Evolutionary conservation across 345 rosid species (phyloP).

Genomic region (Firmiana major): DNA sequence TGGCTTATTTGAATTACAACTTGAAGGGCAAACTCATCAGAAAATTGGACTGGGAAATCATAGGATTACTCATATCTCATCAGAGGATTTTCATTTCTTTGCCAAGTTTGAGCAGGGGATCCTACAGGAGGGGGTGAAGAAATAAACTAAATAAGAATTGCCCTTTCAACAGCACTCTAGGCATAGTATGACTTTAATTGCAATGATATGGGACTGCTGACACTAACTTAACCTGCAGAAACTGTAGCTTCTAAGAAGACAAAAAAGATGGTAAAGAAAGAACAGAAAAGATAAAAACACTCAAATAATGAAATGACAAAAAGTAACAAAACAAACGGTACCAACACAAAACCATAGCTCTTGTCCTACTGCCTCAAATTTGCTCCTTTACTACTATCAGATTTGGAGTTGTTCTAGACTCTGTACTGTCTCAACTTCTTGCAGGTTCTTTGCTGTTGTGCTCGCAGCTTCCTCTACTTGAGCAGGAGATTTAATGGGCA

Average conservation of each 20-base stretch:
- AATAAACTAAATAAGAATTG: not conserved
- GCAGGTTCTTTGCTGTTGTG: constrained; percentile 18
- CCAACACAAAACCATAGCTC: constrained; percentile 18
- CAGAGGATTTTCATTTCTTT: not conserved
- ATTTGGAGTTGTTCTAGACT: constrained; percentile 56
- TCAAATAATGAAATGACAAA: constrained; percentile 22
- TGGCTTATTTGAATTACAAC: not conserved
- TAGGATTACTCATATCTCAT: not conserved
- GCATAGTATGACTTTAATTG: constrained; percentile 12
- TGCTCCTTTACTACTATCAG: constrained; percentile 24
- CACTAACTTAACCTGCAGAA: constrained; percentile 32
- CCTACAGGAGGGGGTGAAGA: not conserved
- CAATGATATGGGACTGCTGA: constrained; percentile 24
- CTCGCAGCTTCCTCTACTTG: constrained; percentile 33
- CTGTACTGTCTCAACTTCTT: constrained; percentile 38
- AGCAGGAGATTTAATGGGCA: constrained; percentile 5
- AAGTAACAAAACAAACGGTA: constrained; percentile 31
- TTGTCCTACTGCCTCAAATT: constrained; percentile 9
- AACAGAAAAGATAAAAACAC: constrained; percentile 21
- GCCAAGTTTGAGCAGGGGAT: not conserved
- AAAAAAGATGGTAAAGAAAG: not conserved
- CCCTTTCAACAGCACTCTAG: constrained; percentile 6
- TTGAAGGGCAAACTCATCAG: not conserved
- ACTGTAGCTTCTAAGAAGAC: constrained; percentile 26
- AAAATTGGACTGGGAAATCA: not conserved